phyloP scores from a whole-genome alignment of 1,284 basidiomycete genomes.

The Wallemia ichthyophaga region DNA sequence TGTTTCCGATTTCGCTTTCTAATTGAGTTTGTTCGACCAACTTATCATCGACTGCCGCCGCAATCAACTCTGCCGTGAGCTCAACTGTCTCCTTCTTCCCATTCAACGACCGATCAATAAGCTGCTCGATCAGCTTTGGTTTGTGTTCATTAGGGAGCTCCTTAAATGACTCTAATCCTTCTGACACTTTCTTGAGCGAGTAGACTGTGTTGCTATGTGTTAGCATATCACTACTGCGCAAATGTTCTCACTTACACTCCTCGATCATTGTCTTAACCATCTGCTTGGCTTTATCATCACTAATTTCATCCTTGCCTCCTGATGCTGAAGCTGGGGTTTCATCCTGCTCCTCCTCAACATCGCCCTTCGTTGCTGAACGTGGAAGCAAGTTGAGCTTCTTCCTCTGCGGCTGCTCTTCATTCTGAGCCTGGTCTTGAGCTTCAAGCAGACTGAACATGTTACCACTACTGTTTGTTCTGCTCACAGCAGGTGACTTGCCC shows the following conservation, averaged over 20 bases:
- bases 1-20: conserved; percentile 25
- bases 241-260: conserved; percentile 17
- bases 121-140: conserved; percentile 34
- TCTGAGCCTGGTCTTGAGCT: background rate
- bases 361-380: background rate
- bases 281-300: conserved; percentile 36
- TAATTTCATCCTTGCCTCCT: conserved; percentile 26
- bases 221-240: conserved; percentile 3
- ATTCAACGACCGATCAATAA: conserved; percentile 39
- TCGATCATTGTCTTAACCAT: conserved; percentile 32
- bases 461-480: conserved; percentile 39
- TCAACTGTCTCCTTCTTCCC: conserved; percentile 57
- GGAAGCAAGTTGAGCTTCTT: background rate
- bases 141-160: conserved; percentile 34
- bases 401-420: background rate
- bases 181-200: conserved; percentile 33
- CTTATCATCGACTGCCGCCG: conserved; percentile 11
- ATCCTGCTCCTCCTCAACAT: conserved; percentile 23
- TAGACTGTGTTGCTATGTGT: conserved; percentile 9
- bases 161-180: conserved; percentile 58
- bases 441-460: conserved; percentile 64
- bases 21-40: conserved; percentile 37
- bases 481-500: conserved; percentile 25
- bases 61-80: conserved; percentile 14
- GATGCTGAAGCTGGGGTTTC: conserved; percentile 22